Evolutionary conservation across 495 filamentous ascomycete genomes (phyloP).

Genomic region (Podospora australis): DNA sequence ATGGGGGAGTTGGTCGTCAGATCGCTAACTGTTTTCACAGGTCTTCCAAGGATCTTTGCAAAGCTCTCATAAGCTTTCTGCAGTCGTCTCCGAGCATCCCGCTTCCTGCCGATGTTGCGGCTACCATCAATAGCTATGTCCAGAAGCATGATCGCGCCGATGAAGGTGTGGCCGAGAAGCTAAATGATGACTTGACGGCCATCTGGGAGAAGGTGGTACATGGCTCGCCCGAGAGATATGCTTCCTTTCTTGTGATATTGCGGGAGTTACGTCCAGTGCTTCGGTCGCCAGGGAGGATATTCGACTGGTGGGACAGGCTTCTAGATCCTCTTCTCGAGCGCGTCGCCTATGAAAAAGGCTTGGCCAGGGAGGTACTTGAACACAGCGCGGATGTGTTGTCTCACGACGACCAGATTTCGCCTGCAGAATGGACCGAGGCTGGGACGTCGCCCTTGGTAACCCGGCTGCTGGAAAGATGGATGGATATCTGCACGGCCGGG

Average conservation of each 20-base stretch:
- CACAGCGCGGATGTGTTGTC: slow-evolving; percentile 50
- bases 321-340: slow-evolving; percentile 52
- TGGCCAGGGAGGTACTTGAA: slow-evolving; percentile 51
- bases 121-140: slow-evolving; percentile 54
- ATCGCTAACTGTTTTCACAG: slow-evolving; percentile 10
- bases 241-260: slow-evolving; percentile 55
- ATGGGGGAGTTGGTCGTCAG: neutral
- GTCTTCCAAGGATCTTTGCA: slow-evolving; percentile 54
- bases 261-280: slow-evolving; percentile 53
- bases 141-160: slow-evolving; percentile 52
- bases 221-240: slow-evolving; percentile 46
- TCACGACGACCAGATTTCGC: slow-evolving; percentile 51
- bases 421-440: slow-evolving; percentile 31
- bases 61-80: slow-evolving; percentile 50
- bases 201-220: slow-evolving; percentile 53
- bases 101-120: slow-evolving; percentile 54
- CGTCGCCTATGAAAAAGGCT: slow-evolving; percentile 50
- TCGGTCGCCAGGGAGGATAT: slow-evolving; percentile 42
- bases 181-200: slow-evolving; percentile 60
- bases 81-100: slow-evolving; percentile 47
- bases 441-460: slow-evolving; percentile 42
- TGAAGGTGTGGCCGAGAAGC: slow-evolving; percentile 51
- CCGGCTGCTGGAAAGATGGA: slow-evolving; percentile 53
- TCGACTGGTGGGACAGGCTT: slow-evolving; percentile 63
- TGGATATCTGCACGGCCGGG: slow-evolving; percentile 46